A percentile compares a stretch with the other conserved stretches of the same genome.
Evolutionary conservation across 2,329 filamentous ascomycete species (phyloP).

Genomic region (Neofusicoccum umdonicola): DNA sequence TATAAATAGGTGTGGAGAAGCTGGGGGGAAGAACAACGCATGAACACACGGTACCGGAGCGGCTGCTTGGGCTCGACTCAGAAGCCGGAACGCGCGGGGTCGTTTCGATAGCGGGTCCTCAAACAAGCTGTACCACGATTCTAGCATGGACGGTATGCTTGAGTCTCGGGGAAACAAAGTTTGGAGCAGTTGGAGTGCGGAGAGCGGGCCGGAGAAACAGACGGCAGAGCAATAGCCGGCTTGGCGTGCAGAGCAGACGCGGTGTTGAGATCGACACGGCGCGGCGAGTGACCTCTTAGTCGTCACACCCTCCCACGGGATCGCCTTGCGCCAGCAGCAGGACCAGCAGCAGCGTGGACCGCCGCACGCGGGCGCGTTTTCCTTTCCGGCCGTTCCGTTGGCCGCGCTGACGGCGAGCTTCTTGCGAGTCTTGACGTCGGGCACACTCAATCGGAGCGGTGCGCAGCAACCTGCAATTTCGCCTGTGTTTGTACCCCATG

Average conservation of each 20-base stretch:
- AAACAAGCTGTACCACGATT: not conserved
- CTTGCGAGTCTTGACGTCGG: not conserved
- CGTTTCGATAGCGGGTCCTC: not conserved
- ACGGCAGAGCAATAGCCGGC: not conserved
- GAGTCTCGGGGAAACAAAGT: not conserved
- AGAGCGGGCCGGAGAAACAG: not conserved
- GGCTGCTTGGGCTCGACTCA: not conserved
- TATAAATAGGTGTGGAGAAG: not conserved
- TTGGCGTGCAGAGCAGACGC: not conserved
- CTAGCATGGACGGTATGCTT: not conserved
- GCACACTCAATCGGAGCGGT: not conserved
- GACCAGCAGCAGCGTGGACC: not conserved
- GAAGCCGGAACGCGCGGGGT: not conserved
- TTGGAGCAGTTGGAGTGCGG: not conserved
- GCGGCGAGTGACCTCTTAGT: not conserved
- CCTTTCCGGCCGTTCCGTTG: not conserved
- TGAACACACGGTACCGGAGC: not conserved
- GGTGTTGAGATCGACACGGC: not conserved
- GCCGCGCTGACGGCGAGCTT: not conserved
- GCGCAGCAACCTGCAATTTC: not conserved
- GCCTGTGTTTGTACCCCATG: not conserved
- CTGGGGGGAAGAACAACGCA: not conserved
- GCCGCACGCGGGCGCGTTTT: not conserved
- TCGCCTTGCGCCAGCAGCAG: not conserved
- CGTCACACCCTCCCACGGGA: not conserved